Base-by-base conservation (phyloP, 306 rosid genomes). In the Carpinus viminea region DNA sequence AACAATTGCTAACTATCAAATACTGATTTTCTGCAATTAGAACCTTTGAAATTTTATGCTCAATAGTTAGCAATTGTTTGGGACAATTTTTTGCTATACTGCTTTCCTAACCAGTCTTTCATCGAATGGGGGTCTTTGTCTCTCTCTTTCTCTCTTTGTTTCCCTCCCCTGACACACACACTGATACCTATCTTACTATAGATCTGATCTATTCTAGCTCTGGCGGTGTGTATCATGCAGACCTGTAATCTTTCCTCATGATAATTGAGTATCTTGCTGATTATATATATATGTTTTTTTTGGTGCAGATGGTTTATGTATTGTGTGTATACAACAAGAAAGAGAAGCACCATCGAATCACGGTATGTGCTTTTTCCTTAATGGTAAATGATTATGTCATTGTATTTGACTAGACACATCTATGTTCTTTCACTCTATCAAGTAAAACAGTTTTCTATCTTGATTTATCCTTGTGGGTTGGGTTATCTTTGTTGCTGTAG, bases 301-400 rank as follows among this genome's bases (percentile, higher is more conserved):
- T 80, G 45, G 56, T 84, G 92, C 92, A 95, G 99, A 95, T 95
- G 99, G 97, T 95, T 62, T 95, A 95, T 83, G 99, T 95, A 81
- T 90, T 95, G 82, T 93, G 90, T 52, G 88, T 95, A 50, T 90
- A 93, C 93, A 91, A 88, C 94, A 91, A 91, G 93, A 95, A 95
- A 87, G 99, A 95, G 82, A 95, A 87, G 87, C 78, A 90, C 85
- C 91, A 93, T 82, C 92, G 98, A 74, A 87, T 91, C 79, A 95
- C 96, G 82, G 99, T 95, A 78, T 76, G 99, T 90, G 80, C 61
- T 59, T 41, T 80, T 79, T 71, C 43, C 48, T 66, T 46, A n/a
- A 53, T 71, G 52, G 20, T 6, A 11, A 69, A 50, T 12, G 56
- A 75, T 7, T 20, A 51, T 46, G 9, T 10, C 4, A 3, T 78